These are phyloP conservation scores for Diaporthe batatas DNA, from an alignment of 2,329 filamentous ascomycete genomes.

Conservation along the genomic window DNA sequence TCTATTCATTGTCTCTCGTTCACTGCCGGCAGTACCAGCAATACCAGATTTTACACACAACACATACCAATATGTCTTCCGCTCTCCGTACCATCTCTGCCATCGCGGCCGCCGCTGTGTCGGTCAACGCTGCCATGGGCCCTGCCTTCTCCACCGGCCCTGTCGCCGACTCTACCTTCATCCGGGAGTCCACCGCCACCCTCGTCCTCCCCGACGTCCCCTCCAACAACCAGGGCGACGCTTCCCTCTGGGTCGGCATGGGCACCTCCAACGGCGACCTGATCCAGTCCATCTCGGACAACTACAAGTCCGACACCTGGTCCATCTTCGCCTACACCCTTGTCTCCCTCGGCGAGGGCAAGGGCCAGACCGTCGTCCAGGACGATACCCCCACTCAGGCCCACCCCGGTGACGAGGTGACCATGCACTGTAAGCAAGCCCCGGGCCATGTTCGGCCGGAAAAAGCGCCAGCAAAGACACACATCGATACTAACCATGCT, in stretches of 20 bases:
- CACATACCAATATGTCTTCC: slow-evolving; percentile 31
- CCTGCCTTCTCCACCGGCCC: slow-evolving; percentile 60
- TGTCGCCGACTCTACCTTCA: slow-evolving; percentile 55
- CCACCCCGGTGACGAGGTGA: slow-evolving; percentile 51
- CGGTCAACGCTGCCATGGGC: slow-evolving; percentile 50
- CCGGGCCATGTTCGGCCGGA: too few relatives aligned
- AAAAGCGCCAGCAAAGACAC: too few relatives aligned
- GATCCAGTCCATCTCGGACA: slow-evolving; percentile 61
- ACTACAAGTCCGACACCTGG: slow-evolving; percentile 51
- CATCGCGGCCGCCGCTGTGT: slow-evolving; percentile 43
- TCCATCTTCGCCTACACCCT: slow-evolving; percentile 59
- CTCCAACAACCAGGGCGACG: slow-evolving; percentile 52
- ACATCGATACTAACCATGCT: background rate
- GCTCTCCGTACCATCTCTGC: slow-evolving; percentile 35
- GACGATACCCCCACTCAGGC: slow-evolving; percentile 47
- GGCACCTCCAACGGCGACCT: slow-evolving; percentile 60
- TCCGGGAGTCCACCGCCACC: slow-evolving; percentile 59
- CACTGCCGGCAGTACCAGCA: slow-evolving; percentile 39
- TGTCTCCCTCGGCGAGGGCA: slow-evolving; percentile 35
- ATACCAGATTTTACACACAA: background rate
- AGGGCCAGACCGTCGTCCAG: slow-evolving; percentile 45
- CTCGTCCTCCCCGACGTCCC: slow-evolving; percentile 57
- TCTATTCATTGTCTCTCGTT: slow-evolving; percentile 26
- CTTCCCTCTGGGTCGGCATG: slow-evolving; percentile 63
- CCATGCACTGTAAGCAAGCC: slow-evolving; percentile 54